Conservation (phyloP, 257 asterid genomes). For the Forsythia viridissima region DNA sequence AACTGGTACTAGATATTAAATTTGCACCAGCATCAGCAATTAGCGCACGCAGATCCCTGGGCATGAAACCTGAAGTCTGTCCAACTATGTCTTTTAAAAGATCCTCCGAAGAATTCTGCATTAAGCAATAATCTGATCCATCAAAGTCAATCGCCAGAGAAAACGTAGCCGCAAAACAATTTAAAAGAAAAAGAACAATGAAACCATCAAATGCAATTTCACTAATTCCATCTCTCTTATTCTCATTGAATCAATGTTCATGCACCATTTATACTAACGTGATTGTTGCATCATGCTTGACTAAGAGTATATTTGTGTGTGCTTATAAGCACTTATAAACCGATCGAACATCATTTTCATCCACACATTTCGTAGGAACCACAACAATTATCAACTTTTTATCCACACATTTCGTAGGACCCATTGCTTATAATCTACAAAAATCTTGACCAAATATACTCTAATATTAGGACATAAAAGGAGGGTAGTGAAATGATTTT, state of each 20-base stretch:
- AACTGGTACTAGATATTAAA: slow-evolving; percentile 40
- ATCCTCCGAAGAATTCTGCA: slow-evolving; percentile 69
- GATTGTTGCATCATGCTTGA: slow-evolving; percentile 7
- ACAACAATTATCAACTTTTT: too few species aligned
- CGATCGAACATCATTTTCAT: too few species aligned
- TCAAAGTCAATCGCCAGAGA: slow-evolving; percentile 36
- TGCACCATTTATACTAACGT: neutral
- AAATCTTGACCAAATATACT: too few species aligned
- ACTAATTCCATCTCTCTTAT: slow-evolving; percentile 7
- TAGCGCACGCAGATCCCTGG: slow-evolving; percentile 84
- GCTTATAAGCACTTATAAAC: too few species aligned
- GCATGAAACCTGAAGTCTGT: slow-evolving; percentile 97
- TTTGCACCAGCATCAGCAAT: slow-evolving; percentile 88
- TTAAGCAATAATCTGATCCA: slow-evolving; percentile 31
- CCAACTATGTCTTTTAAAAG: slow-evolving; percentile 84
- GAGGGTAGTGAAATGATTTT: neutral
- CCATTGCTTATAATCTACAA: too few species aligned
- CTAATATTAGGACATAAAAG: neutral
- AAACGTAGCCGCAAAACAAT: slow-evolving; percentile 12
- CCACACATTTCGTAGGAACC: too few species aligned
- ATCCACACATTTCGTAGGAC: too few species aligned
- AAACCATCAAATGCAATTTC: slow-evolving; percentile 14
- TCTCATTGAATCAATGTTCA: neutral
- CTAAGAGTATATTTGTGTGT: too few species aligned
- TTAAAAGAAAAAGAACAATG: neutral